These are phyloP conservation scores for Candida insectalens DNA, from an alignment of 805 yeast species.

Conservation along the genomic window DNA sequence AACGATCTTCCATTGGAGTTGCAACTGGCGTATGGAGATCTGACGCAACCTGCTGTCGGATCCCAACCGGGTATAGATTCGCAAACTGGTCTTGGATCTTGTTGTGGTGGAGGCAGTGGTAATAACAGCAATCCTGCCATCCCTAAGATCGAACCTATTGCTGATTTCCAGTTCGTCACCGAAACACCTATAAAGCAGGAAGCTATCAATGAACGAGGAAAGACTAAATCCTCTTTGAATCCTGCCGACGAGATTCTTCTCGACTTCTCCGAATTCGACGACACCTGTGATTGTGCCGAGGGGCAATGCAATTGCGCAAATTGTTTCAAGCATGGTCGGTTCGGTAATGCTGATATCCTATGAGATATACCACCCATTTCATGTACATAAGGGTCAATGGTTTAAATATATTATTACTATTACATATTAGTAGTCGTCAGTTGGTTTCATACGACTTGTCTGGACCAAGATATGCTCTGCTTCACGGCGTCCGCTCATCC, in stretches of 20 bases:
- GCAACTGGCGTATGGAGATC: constrained; percentile 4
- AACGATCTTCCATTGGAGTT: constrained; percentile 3
- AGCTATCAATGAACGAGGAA: no score
- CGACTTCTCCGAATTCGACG: constrained; percentile 16
- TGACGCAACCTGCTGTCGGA: background rate
- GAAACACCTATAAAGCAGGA: no score
- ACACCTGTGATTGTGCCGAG: constrained; percentile 22
- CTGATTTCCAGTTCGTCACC: background rate
- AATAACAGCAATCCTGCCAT: background rate
- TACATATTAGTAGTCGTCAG: background rate
- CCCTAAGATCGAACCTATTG: background rate
- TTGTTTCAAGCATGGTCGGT: constrained; percentile 24
- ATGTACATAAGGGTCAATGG: background rate
- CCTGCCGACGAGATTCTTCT: constrained; percentile 3
- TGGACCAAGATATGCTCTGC: constrained; percentile 15
- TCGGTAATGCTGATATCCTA: constrained; percentile 9
- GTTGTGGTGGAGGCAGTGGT: background rate
- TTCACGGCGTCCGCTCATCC: constrained; percentile 48
- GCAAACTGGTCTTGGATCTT: background rate
- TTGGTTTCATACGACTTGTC: constrained; percentile 23
- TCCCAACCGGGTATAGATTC: background rate
- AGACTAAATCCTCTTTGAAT: background rate
- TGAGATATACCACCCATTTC: background rate
- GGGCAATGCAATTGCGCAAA: constrained; percentile 22
- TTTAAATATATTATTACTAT: background rate